Percentiles rank a stretch among this genome's conserved stretches.
Evolutionary conservation across 805 yeast species (phyloP).

Genomic region (Phaffomyces antillensis): DNA sequence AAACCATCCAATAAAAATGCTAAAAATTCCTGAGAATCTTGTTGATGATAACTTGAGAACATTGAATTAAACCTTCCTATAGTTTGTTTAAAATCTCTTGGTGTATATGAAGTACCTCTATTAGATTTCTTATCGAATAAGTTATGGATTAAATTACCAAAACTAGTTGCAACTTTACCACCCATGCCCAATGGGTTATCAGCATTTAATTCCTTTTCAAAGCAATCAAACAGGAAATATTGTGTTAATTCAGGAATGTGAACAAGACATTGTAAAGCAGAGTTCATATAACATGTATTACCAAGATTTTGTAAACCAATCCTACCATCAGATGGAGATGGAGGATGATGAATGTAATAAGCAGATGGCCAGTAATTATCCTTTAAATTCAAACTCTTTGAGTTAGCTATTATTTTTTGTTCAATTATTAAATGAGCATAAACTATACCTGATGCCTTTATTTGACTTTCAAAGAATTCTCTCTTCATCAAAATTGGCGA

Average conservation of each 20-base stretch:
- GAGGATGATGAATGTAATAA: conserved; percentile 24
- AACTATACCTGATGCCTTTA: conserved; percentile 19
- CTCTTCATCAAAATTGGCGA: conserved; percentile 20
- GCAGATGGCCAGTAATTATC: conserved; percentile 33
- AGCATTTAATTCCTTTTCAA: conserved; percentile 58
- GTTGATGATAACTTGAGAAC: conserved; percentile 80
- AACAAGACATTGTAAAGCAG: conserved; percentile 82
- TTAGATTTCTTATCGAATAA: conserved; percentile 35
- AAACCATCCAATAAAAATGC: conserved; percentile 83
- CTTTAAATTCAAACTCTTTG: conserved; percentile 1
- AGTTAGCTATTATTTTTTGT: conserved; percentile 14
- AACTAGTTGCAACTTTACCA: conserved; percentile 75
- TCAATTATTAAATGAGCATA: conserved; percentile 29
- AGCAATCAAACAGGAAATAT: conserved; percentile 62
- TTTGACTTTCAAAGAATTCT: conserved; percentile 7
- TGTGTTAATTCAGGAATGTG: conserved; percentile 80
- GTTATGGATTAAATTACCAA: conserved; percentile 59
- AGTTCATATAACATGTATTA: conserved; percentile 91
- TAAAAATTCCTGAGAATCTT: conserved; percentile 89
- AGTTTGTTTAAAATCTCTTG: conserved; percentile 69
- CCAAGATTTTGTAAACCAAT: conserved; percentile 70
- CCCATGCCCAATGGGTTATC: conserved; percentile 80
- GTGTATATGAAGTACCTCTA: conserved; percentile 26
- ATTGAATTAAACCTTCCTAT: conserved; percentile 73
- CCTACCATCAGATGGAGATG: conserved; percentile 39